Evolutionary conservation across 768 basidiomycete species (phyloP).

Genomic region (Butyriboletus loyo): DNA sequence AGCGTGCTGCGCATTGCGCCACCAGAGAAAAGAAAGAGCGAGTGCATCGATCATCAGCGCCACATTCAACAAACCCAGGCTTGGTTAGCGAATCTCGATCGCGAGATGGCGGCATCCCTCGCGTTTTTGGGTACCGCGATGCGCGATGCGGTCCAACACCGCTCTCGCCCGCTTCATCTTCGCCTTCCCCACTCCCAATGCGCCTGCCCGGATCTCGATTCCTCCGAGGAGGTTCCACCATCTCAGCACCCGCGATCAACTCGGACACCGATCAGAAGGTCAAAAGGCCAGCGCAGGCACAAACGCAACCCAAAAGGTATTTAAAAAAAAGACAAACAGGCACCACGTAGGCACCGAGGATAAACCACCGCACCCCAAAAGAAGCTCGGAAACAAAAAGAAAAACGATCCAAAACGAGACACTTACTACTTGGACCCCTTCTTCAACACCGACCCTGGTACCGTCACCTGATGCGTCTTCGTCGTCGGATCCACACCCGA

Average conservation of each 20-base stretch:
- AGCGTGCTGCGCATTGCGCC: slow-evolving; percentile 23
- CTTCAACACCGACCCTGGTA: slow-evolving; percentile 27
- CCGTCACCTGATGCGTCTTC: slow-evolving; percentile 23
- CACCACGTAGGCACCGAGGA: slow-evolving; percentile 1
- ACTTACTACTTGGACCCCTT: slow-evolving; percentile 35
- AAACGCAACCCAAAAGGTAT: background rate
- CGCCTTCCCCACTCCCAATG: slow-evolving; percentile 5
- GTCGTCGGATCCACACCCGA: slow-evolving; percentile 38
- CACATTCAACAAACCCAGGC: background rate
- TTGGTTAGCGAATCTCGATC: slow-evolving; percentile 3
- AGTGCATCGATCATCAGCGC: background rate
- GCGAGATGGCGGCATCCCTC: slow-evolving; percentile 1
- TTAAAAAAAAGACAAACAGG: background rate
- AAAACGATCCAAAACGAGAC: background rate
- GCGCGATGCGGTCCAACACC: background rate
- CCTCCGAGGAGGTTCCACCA: slow-evolving; percentile 11
- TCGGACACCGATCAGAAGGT: slow-evolving; percentile 1
- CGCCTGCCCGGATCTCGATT: slow-evolving; percentile 14
- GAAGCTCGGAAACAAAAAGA: background rate
- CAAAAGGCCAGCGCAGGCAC: background rate
- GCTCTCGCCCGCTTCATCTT: slow-evolving; percentile 9
- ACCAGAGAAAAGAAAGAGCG: background rate
- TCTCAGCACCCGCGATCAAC: slow-evolving; percentile 8
- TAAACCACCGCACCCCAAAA: background rate
- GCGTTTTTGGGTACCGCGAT: background rate